Conservation (phyloP, 163 green algal species). For the Scenedesmus sp. region DNA sequence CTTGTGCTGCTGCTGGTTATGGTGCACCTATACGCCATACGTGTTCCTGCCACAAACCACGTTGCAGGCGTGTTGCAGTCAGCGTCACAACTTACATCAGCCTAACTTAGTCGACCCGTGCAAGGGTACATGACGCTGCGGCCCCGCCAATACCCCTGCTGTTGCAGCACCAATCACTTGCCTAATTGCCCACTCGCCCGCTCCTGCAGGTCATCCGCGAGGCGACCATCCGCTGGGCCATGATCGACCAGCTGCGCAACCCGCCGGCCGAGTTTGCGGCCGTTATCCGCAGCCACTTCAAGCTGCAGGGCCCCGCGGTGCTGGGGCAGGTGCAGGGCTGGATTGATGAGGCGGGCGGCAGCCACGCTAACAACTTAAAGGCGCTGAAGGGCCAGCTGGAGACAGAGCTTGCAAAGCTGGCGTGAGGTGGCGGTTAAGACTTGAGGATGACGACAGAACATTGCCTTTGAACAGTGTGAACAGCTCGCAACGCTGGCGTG, state of each 20-base stretch:
- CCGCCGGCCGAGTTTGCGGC: conserved; percentile 68
- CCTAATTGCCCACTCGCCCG: not conserved
- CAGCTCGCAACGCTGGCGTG: conserved; percentile 42
- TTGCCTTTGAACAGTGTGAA: too few species aligned
- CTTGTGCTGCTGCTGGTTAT: too few species aligned
- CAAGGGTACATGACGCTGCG: too few species aligned
- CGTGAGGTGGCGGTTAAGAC: not conserved
- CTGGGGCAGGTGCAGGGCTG: conserved; percentile 43
- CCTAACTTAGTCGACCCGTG: too few species aligned
- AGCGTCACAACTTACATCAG: too few species aligned
- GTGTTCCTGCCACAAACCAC: too few species aligned
- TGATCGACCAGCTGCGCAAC: conserved; percentile 77
- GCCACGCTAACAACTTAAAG: conserved; percentile 33
- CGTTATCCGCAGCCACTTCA: conserved; percentile 76
- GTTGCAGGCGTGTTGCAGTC: too few species aligned
- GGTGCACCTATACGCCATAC: too few species aligned
- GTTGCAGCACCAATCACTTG: not conserved
- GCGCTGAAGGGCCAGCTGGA: conserved; percentile 42
- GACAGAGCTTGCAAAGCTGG: conserved; percentile 43
- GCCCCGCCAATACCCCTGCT: too few species aligned
- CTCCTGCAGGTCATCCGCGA: conserved; percentile 63
- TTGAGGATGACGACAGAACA: not conserved
- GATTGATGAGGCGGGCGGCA: conserved; percentile 44
- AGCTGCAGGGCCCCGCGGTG: conserved; percentile 50
- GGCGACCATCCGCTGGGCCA: conserved; percentile 74